A percentile compares a stretch with the other conserved stretches of the same genome.
These are phyloP conservation scores for Quercus bicolor DNA, from an alignment of 306 rosid species.

Conservation along the genomic window DNA sequence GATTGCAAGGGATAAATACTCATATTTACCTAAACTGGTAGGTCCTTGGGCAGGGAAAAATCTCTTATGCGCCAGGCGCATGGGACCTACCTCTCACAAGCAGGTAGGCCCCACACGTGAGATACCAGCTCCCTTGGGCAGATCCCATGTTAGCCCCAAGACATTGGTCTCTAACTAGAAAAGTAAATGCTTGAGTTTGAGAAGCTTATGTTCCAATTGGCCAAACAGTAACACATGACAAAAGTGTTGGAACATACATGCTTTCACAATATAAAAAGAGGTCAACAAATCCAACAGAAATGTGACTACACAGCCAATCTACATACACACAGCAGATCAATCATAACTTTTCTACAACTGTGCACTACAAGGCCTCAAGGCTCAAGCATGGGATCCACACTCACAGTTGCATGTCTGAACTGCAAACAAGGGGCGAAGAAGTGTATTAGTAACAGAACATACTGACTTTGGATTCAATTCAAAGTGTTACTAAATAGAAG, in stretches of 20 bases:
- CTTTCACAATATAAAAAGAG: background rate
- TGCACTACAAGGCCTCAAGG: conserved; percentile 49
- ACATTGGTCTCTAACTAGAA: no score
- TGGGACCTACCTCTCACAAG: no score
- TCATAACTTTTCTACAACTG: conserved; percentile 50
- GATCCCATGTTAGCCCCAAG: no score
- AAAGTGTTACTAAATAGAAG: background rate
- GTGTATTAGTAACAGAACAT: conserved; percentile 19
- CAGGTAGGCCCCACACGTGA: no score
- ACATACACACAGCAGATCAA: background rate
- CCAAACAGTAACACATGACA: background rate
- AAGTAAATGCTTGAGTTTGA: no score
- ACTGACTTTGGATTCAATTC: background rate
- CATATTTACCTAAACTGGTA: no score
- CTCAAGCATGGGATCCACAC: conserved; percentile 81
- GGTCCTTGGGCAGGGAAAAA: no score
- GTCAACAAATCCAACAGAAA: background rate
- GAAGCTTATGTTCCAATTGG: background rate
- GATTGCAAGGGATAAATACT: no score
- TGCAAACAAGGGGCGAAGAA: conserved; percentile 29
- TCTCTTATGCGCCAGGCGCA: no score
- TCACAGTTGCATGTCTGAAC: conserved; percentile 86
- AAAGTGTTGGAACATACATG: background rate
- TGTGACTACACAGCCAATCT: background rate
- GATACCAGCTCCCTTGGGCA: no score